Evolutionary conservation across 768 basidiomycete genomes (phyloP).

Genomic region (Pleurotus platypus): DNA sequence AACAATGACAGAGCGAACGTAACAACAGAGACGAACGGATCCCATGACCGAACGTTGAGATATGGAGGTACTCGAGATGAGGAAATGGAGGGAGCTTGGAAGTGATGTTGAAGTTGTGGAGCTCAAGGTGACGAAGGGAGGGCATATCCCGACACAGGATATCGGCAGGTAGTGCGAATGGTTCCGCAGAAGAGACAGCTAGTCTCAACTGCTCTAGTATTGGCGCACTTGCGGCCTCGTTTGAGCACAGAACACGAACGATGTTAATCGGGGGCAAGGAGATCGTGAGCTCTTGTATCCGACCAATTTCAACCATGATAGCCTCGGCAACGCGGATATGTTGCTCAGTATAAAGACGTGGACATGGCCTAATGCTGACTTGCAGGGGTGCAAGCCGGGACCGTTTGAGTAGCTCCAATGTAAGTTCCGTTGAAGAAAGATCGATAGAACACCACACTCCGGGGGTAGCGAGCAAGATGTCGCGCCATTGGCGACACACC

Average conservation of each 20-base stretch:
- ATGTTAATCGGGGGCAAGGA: not conserved
- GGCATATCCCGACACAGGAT: not conserved
- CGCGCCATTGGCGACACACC: not conserved
- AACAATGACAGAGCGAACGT: not conserved
- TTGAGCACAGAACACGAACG: not conserved
- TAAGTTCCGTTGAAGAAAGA: not conserved
- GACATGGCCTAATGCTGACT: too few relatives aligned
- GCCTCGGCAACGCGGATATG: not conserved
- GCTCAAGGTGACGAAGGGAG: not conserved
- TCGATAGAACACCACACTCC: not conserved
- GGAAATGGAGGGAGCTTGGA: not conserved
- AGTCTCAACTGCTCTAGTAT: not conserved
- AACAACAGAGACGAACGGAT: not conserved
- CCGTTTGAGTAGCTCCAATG: not conserved
- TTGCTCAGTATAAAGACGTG: not conserved
- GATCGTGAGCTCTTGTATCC: not conserved
- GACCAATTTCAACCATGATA: not conserved
- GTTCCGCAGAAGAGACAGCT: not conserved
- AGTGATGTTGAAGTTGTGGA: not conserved
- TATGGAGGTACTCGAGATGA: not conserved
- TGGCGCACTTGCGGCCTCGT: not conserved
- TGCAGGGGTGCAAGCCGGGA: not conserved
- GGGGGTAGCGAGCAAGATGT: not conserved
- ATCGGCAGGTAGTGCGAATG: not conserved
- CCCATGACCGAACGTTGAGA: not conserved